phyloP scores from a whole-genome alignment of 2,329 filamentous ascomycete genomes.

The Samsoniella hepiali region DNA sequence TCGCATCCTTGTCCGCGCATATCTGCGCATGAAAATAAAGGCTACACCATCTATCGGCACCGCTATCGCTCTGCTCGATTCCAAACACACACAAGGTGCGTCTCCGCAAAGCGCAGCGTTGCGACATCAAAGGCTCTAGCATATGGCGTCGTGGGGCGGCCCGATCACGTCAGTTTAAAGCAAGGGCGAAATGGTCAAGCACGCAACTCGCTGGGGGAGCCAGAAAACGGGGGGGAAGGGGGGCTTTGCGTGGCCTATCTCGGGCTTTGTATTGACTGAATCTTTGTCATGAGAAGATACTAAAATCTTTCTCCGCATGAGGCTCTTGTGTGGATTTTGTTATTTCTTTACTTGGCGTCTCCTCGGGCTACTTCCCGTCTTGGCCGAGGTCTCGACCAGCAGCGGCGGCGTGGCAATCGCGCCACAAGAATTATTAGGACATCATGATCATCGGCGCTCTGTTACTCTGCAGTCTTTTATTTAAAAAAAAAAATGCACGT shows the following conservation, averaged over 20 bases:
- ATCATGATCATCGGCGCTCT: too few species aligned
- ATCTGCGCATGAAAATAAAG: neutral
- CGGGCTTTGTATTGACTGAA: neutral
- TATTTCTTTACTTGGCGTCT: neutral
- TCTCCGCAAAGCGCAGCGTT: neutral
- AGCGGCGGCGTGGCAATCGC: neutral
- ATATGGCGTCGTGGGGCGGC: constrained; percentile 18
- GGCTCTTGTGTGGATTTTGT: neutral
- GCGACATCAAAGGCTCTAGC: neutral
- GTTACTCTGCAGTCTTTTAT: neutral
- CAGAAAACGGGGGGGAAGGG: neutral
- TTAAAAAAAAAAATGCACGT: too few species aligned
- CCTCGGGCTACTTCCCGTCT: neutral
- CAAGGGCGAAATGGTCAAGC: neutral
- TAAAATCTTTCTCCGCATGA: neutral
- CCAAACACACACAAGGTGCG: too few species aligned
- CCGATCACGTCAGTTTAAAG: constrained; percentile 16
- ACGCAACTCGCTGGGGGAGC: neutral
- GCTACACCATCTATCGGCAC: too few species aligned
- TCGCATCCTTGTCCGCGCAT: constrained; percentile 7
- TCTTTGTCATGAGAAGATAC: too few species aligned
- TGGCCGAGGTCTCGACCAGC: neutral
- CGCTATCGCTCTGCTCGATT: too few species aligned
- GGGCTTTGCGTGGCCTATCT: neutral
- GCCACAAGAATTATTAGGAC: neutral